Conservation (phyloP, 441 rosid species). For the Syzygium syzygioides region DNA sequence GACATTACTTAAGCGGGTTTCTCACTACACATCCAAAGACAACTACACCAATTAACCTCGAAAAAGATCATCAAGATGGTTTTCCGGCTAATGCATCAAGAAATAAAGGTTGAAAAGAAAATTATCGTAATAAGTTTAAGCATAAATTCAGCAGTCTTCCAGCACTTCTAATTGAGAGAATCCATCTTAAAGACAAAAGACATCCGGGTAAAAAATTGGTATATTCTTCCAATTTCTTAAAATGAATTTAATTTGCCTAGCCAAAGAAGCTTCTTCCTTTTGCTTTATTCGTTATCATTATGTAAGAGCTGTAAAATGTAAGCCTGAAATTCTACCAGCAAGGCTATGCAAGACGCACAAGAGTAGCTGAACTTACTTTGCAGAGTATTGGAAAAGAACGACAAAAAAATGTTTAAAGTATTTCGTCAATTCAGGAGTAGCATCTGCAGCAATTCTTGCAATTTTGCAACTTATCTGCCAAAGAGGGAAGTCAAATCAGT, state of each 20-base stretch:
- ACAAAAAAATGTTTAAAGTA: constrained; percentile 53
- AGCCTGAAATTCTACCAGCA: neutral
- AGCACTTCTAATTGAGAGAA: neutral
- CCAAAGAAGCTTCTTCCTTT: neutral
- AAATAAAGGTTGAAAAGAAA: neutral
- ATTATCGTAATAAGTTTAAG: neutral
- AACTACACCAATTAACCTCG: neutral
- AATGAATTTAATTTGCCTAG: neutral
- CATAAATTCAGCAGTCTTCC: neutral
- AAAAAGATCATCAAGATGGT: neutral
- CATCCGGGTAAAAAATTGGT: neutral
- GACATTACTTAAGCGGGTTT: neutral
- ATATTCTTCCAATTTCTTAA: neutral
- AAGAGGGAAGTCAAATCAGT: constrained; percentile 17
- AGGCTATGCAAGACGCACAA: neutral
- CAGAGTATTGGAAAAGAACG: constrained; percentile 48
- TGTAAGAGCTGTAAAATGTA: neutral
- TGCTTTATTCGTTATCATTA: neutral
- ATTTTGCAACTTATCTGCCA: constrained; percentile 67
- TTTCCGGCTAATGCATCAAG: neutral
- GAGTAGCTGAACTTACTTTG: constrained; percentile 48
- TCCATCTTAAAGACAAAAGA: neutral
- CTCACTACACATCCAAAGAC: neutral
- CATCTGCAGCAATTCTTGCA: constrained; percentile 71
- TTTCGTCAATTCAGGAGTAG: constrained; percentile 45